Percentiles rank a stretch among this genome's conserved stretches.
Evolutionary conservation across 176 grass and related monocot genomes (phyloP).

Genomic region (Pharus latifolius): DNA sequence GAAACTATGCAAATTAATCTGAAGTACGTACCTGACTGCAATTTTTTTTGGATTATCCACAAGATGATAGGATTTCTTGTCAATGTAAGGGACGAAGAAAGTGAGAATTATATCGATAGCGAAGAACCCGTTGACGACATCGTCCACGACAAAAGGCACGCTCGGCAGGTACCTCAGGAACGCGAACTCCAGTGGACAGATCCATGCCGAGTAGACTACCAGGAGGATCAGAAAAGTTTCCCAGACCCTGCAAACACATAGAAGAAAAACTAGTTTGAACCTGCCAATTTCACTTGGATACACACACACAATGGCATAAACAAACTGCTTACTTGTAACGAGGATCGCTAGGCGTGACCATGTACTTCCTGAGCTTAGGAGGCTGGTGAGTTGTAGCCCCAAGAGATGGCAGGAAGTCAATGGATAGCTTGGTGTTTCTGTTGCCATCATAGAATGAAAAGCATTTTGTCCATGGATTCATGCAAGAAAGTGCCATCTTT

Average conservation of each 20-base stretch:
- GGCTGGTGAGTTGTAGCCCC: constrained; percentile 14
- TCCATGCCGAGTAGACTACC: constrained; percentile 76
- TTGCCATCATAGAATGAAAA: constrained; percentile 13
- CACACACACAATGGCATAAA: not conserved
- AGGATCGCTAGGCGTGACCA: constrained; percentile 37
- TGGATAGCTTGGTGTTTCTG: not conserved
- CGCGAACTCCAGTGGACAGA: constrained; percentile 71
- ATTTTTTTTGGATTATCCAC: constrained; percentile 63
- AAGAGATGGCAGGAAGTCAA: constrained; percentile 45
- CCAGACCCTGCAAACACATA: constrained; percentile 40
- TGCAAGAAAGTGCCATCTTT: constrained; percentile 24
- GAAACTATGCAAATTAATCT: not conserved
- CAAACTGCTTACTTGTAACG: constrained; percentile 39
- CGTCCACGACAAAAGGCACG: constrained; percentile 47
- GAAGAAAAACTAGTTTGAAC: not conserved
- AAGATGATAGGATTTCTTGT: constrained; percentile 35
- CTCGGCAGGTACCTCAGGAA: constrained; percentile 59
- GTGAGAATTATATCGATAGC: constrained; percentile 57
- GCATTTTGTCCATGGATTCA: not conserved
- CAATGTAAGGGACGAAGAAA: constrained; percentile 63
- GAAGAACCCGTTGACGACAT: constrained; percentile 55
- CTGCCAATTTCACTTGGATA: not conserved
- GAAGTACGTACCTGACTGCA: constrained; percentile 20
- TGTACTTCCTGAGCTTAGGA: constrained; percentile 28
- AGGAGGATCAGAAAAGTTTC: constrained; percentile 58